Base-by-base conservation (phyloP, 2,329 filamentous ascomycete genomes). In the Monilinia laxa region DNA sequence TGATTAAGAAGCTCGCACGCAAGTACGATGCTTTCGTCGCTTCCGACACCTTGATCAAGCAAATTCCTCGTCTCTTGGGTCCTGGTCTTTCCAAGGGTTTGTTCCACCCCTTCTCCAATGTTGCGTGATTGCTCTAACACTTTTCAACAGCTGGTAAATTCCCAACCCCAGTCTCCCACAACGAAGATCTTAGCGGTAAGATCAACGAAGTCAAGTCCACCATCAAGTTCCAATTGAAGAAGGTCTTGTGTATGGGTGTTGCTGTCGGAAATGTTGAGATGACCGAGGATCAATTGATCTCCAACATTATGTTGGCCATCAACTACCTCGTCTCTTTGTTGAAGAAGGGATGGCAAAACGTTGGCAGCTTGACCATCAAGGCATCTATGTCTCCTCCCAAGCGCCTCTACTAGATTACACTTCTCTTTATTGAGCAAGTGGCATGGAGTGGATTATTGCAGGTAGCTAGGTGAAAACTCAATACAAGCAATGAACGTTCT, bases 221-320 rank as follows among this genome's bases (percentile, higher is more conserved):
- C 83, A 98, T 99, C 90, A 99, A 99, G 90, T 99, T 99, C 91
- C 93, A 99, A 89, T 88, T 99, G 79, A 99, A 99, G 92, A 99
- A 99, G 92, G 95, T 99, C 81, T 88, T 99, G 77, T 99, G 95
- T 88, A 93, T 99, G 89, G 95, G 94, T 90, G 94, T 98, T 81
- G 95, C 95, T 77, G 92, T 99, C 79, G 95, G 95, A 80, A 97
- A 99, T 84, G 95, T 99, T 78, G 93, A 90, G 78, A 99, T 99
- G 95, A 90, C 87, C 74, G 85, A 92, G 85, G 95, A 99, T 79
- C 92, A 97, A 87, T 85, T 99, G 75, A 90, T 99, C 76, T 91
- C 87, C 80, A 99, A 99, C 90, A 93, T 98, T 84, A 99, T 99
- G 95, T 74, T 99, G 85, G 88, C 94, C 83, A 98, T 99, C 90